Evolutionary conservation across 345 rosid genomes (phyloP).

Genomic region (Camelina laxa): DNA sequence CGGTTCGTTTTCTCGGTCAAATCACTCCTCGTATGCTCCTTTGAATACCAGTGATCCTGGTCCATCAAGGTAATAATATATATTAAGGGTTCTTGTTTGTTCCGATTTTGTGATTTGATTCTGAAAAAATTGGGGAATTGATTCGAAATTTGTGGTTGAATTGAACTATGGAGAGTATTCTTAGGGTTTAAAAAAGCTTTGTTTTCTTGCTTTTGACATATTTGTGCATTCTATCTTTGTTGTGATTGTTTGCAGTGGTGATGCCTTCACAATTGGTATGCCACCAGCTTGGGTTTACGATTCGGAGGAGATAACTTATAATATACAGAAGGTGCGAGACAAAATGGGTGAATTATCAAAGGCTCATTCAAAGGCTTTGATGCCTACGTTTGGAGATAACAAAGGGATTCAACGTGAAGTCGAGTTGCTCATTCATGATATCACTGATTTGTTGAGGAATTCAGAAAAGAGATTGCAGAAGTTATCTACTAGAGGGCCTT

Average conservation of each 20-base stretch:
- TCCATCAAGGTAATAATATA: conserved; percentile 40
- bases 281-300: conserved; percentile 94
- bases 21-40: conserved; percentile 58
- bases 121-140: not conserved
- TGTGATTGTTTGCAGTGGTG: conserved; percentile 56
- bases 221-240: not conserved
- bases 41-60: conserved; percentile 62
- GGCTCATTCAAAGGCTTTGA: conserved; percentile 83
- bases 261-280: conserved; percentile 71
- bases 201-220: not conserved
- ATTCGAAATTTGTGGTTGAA: not conserved
- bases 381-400: conserved; percentile 94
- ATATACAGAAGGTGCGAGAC: conserved; percentile 65
- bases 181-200: not conserved
- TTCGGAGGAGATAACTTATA: conserved; percentile 75
- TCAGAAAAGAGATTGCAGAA: conserved; percentile 75
- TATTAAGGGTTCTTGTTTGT: not conserved
- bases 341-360: conserved; percentile 77
- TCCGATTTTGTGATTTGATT: not conserved
- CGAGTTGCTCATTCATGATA: conserved; percentile 73
- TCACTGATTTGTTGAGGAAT: conserved; percentile 68
- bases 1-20: conserved; percentile 56
- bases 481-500: conserved; percentile 62
- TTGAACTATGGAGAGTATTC: not conserved
- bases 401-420: conserved; percentile 74